phyloP scores from a whole-genome alignment of 192 early-diverging fungal genomes.

The Lobulomyces angularis region DNA sequence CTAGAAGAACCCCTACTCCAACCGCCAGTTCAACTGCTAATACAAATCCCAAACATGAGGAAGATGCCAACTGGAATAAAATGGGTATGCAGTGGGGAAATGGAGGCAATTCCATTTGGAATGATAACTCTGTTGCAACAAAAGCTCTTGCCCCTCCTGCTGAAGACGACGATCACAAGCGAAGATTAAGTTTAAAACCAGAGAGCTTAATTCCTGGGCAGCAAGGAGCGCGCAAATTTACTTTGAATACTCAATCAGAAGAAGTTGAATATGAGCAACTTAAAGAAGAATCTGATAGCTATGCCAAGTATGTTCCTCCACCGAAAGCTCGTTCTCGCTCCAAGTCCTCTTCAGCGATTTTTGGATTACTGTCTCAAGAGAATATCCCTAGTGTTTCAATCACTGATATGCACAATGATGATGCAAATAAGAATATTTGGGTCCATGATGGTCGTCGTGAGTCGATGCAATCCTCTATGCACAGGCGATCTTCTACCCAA shows the following conservation, averaged over 20 bases:
- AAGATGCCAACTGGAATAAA: conserved; percentile 8
- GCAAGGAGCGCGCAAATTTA: conserved; percentile 21
- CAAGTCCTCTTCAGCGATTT: conserved; percentile 56
- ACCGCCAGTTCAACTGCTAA: background rate
- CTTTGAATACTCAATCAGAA: conserved; percentile 23
- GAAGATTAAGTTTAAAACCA: conserved; percentile 6
- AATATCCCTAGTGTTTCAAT: too few relatives aligned
- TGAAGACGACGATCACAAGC: conserved; percentile 7
- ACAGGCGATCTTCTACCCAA: conserved; percentile 44
- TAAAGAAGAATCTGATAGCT: conserved; percentile 38
- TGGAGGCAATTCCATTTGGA: conserved; percentile 12
- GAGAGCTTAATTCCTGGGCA: background rate
- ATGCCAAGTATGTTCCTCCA: conserved; percentile 13
- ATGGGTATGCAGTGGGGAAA: conserved; percentile 4
- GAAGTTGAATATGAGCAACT: conserved; percentile 22
- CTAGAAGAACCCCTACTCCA: conserved; percentile 4
- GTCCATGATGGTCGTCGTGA: background rate
- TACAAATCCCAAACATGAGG: conserved; percentile 3
- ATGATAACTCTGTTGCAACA: conserved; percentile 8
- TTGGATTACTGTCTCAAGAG: conserved; percentile 39
- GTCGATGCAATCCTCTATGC: conserved; percentile 15
- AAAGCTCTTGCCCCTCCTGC: conserved; percentile 19
- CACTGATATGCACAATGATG: background rate
- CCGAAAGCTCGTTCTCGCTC: conserved; percentile 40
- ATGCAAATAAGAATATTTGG: background rate